phyloP scores from a whole-genome alignment of 441 rosid genomes.

The Metrosideros polymorpha region DNA sequence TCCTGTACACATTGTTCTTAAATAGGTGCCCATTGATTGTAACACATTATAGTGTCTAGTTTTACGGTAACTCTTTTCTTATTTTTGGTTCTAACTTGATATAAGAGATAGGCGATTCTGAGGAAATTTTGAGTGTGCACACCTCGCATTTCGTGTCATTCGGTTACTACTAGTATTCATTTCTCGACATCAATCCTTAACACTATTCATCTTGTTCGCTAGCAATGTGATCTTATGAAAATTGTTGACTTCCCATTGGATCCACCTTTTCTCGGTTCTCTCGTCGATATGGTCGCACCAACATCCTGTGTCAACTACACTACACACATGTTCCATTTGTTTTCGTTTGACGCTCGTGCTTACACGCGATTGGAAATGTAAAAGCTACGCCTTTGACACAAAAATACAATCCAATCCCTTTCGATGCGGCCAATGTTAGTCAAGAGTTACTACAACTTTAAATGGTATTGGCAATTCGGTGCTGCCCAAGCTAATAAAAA shows the following conservation, averaged over 20 bases:
- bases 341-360: background rate
- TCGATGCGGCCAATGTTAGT: background rate
- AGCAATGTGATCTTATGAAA: background rate
- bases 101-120: background rate
- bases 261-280: background rate
- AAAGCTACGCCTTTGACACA: background rate
- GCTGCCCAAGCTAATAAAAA: background rate
- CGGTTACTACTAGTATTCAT: background rate
- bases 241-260: background rate
- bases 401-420: background rate
- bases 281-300: background rate
- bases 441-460: background rate
- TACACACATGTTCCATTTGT: background rate
- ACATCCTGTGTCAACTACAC: accelerated
- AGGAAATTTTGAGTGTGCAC: background rate
- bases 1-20: too few relatives aligned
- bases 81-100: background rate
- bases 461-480: background rate
- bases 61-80: background rate
- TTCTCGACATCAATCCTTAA: background rate
- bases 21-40: too few relatives aligned
- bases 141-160: background rate
- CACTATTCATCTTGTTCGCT: background rate
- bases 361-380: background rate
- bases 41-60: too few relatives aligned